A percentile compares a stretch with the other conserved stretches of the same genome.
Conservation (phyloP, 805 yeast species). For the Nakazawaea siamensis region DNA sequence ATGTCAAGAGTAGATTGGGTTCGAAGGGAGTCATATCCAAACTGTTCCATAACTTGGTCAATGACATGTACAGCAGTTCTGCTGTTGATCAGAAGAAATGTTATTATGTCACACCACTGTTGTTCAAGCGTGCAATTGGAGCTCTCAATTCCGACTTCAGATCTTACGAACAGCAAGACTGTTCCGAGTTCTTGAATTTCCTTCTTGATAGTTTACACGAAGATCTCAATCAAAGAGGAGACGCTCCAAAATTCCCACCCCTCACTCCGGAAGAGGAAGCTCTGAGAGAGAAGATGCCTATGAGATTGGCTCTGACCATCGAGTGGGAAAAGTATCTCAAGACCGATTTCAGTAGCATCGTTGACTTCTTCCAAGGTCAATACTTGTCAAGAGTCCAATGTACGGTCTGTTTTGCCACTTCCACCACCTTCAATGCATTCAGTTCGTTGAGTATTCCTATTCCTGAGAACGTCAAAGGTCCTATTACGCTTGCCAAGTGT, state of each 20-base stretch:
- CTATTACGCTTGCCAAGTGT: slow-evolving; percentile 49
- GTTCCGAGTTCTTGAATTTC: slow-evolving; percentile 74
- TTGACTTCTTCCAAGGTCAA: slow-evolving; percentile 84
- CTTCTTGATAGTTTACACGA: slow-evolving; percentile 74
- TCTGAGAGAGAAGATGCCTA: slow-evolving; percentile 61
- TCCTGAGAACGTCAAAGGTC: slow-evolving; percentile 32
- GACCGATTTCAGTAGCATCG: slow-evolving; percentile 71
- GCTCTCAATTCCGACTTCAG: slow-evolving; percentile 56
- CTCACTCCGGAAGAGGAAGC: slow-evolving; percentile 66
- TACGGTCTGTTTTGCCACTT: slow-evolving; percentile 60
- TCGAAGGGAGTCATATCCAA: slow-evolving; percentile 73
- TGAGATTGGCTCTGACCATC: slow-evolving; percentile 74
- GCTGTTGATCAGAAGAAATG: slow-evolving; percentile 11
- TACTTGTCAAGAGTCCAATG: slow-evolving; percentile 74
- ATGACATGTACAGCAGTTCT: slow-evolving; percentile 40
- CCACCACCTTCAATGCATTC: slow-evolving; percentile 82
- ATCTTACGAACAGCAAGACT: slow-evolving; percentile 73
- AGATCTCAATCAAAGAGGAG: slow-evolving; percentile 66
- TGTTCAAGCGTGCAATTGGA: slow-evolving; percentile 63
- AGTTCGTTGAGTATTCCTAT: slow-evolving; percentile 76
- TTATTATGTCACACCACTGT: slow-evolving; percentile 45
- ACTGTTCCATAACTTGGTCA: slow-evolving; percentile 53
- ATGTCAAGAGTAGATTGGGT: slow-evolving; percentile 66
- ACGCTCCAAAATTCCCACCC: slow-evolving; percentile 44
- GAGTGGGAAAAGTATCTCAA: slow-evolving; percentile 89